Evolutionary conservation across 495 filamentous ascomycete genomes (phyloP), one percentile per base, ranked within the genome.

Genomic region (Daldinia caldariorum): DNA sequence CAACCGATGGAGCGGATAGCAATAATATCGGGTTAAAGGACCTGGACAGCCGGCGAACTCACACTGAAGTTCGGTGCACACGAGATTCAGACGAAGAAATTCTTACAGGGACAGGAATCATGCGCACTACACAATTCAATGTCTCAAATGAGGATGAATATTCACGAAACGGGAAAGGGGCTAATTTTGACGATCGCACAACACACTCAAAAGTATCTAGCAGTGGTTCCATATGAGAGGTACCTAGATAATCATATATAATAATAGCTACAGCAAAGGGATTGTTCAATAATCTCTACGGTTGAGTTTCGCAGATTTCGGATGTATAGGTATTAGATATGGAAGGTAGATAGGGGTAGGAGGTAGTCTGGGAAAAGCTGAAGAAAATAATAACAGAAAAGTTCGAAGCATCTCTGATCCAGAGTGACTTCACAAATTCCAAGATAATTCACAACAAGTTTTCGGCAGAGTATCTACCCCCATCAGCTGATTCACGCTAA

Each of bases 21-120:
- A 51, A 56, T 6, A 26, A 26, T 13, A 68, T 72, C 7, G 65
- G 49, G 12, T 57, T 69, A 43, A 74, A 73, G 38, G 67, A 71
- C n/a, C 58, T 73, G 61, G 51, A 38, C 3, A 49, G 69, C 16
- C 50, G 55, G 35, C 68, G 69, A 16, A 18, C 58, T 18, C 69
- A 55, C 4, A 69, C 65, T 32, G 62, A 67, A 49, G 47, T 67
- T 13, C 58, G 58, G 6, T 61, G 59, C 1, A 56, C 63, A 14
- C 55, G 58, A 53, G 72, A 71, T 45, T 72, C 69, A 1, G 69
- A 73, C 59, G 72, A 74, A 50, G 69, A 73, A 54, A 74, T 74
- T 22, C 69, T 74, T 16, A 74, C 72, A 14, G 63, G 65, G n/a
- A 72, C 69, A 3, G 72, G 72, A 7, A 74, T 74, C 18, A 69